Evolutionary conservation across 331 rosid genomes (phyloP).

Genomic region (Pyracantha coccinea): DNA sequence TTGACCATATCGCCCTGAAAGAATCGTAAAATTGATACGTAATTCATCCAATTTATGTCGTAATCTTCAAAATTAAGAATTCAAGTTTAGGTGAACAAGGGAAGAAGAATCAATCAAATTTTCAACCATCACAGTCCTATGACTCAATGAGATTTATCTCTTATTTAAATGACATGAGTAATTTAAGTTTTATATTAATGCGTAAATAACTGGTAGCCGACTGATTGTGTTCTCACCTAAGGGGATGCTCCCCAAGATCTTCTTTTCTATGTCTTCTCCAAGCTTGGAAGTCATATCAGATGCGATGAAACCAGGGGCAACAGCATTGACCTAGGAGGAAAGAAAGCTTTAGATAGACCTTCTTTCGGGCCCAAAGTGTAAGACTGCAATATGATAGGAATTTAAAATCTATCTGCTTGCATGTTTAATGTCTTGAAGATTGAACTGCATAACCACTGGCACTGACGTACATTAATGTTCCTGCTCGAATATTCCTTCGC

Average conservation of each 20-base stretch:
- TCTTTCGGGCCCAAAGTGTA: background rate
- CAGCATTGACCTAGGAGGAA: slow-evolving; percentile 24
- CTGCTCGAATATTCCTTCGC: slow-evolving; percentile 32
- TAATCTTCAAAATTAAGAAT: background rate
- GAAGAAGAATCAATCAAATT: background rate
- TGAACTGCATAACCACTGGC: background rate
- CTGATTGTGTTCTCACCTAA: slow-evolving; percentile 16
- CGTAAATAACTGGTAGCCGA: background rate
- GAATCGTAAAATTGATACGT: background rate
- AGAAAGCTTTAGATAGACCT: background rate
- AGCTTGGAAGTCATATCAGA: slow-evolving; percentile 42
- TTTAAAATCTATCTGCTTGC: background rate
- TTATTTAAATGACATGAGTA: background rate
- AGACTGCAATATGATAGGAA: background rate
- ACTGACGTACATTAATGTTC: slow-evolving; percentile 22
- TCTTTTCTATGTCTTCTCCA: slow-evolving; percentile 33
- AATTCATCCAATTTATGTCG: background rate
- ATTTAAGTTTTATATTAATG: background rate
- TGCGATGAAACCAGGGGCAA: slow-evolving; percentile 32
- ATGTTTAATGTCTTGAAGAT: background rate
- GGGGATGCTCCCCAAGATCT: slow-evolving; percentile 32
- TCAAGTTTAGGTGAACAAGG: background rate
- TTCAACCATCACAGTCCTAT: no score
- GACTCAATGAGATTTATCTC: background rate
- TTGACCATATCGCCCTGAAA: slow-evolving; percentile 26